A percentile compares a stretch with the other conserved stretches of the same genome.
Evolutionary conservation across 306 rosid genomes (phyloP).

Genomic region (Ceratonia siliqua): DNA sequence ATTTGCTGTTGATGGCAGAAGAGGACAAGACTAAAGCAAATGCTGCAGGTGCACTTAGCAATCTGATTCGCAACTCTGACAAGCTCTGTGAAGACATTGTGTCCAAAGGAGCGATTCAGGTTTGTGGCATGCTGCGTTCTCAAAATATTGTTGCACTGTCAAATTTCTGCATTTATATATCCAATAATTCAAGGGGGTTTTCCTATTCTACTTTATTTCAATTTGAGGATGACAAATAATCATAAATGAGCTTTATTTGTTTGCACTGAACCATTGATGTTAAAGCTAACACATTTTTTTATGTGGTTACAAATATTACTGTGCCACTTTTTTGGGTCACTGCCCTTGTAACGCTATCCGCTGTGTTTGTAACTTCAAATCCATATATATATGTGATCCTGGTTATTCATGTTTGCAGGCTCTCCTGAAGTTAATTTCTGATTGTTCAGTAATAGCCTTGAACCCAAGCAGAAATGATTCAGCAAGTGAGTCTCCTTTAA

Average conservation of each 20-base stretch:
- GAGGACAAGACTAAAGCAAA: conserved; percentile 97
- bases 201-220: neutral
- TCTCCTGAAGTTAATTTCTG: conserved; percentile 74
- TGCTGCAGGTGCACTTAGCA: conserved; percentile 98
- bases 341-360: neutral
- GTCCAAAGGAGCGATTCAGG: conserved; percentile 94
- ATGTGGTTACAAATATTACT: neutral
- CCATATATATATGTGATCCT: neutral
- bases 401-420: conserved; percentile 55
- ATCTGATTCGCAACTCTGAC: conserved; percentile 90
- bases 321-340: neutral
- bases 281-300: neutral
- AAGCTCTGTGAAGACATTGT: conserved; percentile 83
- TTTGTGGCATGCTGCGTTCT: conserved; percentile 31
- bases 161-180: neutral
- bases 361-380: neutral
- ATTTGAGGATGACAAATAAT: neutral
- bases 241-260: neutral
- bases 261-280: neutral
- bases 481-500: conserved; percentile 80
- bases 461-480: conserved; percentile 70
- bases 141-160: conserved; percentile 1
- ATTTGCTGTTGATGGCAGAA: conserved; percentile 68
- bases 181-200: neutral
- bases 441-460: conserved; percentile 65